Base-by-base conservation (phyloP, 306 rosid species). In the Prosopis cineraria region DNA sequence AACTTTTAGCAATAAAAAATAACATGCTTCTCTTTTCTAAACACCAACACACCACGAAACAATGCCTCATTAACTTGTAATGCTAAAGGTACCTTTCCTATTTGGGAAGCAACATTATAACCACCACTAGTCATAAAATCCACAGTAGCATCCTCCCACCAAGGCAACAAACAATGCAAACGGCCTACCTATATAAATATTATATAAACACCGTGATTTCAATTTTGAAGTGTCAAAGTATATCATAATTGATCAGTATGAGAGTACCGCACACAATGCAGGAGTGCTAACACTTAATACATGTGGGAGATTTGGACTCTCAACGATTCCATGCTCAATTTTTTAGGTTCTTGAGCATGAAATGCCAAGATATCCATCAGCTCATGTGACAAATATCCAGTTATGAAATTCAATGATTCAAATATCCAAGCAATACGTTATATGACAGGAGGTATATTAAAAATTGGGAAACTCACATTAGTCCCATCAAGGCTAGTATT, bases 81-180 rank as follows among this genome's bases (percentile, higher is more conserved):
- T 39, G 70, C 48, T 40, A 33, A 27, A 73, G 55, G 30, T 84
- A 90, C 97, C 98, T 89, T 80, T 77, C 70, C 70, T 53, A 94
- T 92, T 80, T 81, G 86, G 68, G 88, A 30, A 48, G 79, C 41
- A 73, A 92, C 92, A 59, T 84, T 86, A 73, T 95, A 95, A 67
- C 97, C 97, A 29, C 98, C 98, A 78, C 93, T 91, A 33, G 84
- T 83, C 98, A 91, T 91, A 76, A 95, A 95, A 84, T 83, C 89
- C 62, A 91, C 97, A 6, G 92, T 80, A 56, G 93, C 93, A 84
- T 95, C 96, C 77, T 89, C 90, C 97, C 97, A 91, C 96, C 96
- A 92, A 41, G 98, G 98, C 48, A 88, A 39, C 75, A 85, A 79
- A 80, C 98, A 92, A 82, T 95, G 98, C 90, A 91, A 86, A 73